A percentile compares a stretch with the other conserved stretches of the same genome.
These are phyloP conservation scores for Pichia kluyveri DNA, from an alignment of 805 yeast genomes.

Conservation along the genomic window DNA sequence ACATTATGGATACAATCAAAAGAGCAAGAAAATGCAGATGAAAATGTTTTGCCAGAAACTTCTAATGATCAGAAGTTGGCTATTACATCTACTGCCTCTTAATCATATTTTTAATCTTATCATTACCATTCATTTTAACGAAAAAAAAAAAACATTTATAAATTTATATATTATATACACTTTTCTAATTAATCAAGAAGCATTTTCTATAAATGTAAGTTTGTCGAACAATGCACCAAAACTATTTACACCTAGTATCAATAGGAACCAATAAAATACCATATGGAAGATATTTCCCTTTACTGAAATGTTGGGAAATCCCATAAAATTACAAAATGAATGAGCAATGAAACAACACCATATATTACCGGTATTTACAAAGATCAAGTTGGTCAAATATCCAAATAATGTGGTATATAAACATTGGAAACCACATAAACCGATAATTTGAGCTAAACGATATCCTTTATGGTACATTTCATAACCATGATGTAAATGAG, in stretches of 20 bases:
- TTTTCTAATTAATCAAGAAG: background rate
- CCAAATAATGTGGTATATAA: constrained; percentile 67
- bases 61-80: background rate
- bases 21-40: constrained; percentile 25
- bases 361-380: constrained; percentile 41
- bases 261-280: constrained; percentile 30
- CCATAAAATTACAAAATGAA: constrained; percentile 58
- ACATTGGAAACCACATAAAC: constrained; percentile 42
- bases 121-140: background rate
- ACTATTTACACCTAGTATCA: constrained; percentile 33
- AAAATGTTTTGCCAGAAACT: background rate
- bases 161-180: background rate
- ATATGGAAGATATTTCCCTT: constrained; percentile 14
- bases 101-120: background rate
- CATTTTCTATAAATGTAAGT: background rate
- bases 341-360: constrained; percentile 56
- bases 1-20: constrained; percentile 67
- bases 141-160: too few relatives aligned
- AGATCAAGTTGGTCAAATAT: constrained; percentile 47
- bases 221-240: constrained; percentile 26
- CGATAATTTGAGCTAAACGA: constrained; percentile 24
- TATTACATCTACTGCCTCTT: background rate
- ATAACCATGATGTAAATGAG: constrained; percentile 70
- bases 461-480: constrained; percentile 28
- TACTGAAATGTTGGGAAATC: constrained; percentile 41